Evolutionary conservation across 805 yeast species (phyloP), one percentile per base, ranked within the genome.

Genomic region (Ogataea philodendri): DNA sequence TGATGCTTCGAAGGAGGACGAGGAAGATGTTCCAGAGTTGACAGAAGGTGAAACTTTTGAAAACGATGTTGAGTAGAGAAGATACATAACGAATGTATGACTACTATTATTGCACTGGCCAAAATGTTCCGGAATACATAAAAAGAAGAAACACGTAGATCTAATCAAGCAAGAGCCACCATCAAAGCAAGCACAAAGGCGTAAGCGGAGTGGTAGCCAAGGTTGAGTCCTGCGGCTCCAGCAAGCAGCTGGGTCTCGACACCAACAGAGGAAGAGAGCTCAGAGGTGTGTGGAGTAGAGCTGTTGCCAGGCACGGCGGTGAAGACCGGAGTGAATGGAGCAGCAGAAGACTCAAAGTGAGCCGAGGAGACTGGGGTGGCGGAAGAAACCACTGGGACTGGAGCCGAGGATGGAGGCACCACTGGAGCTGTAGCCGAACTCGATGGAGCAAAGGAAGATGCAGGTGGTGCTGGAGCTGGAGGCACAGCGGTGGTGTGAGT

Each of bases 21-120:
- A 74, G 46, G 84, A 76, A 57, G 83, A 78, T 49, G 78, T 81
- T 51, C 86, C 86, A 47, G 84, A 78, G 54, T 75, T 90, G 60
- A 86, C 86, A 51, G 93, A 83, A 61, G 95, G 90, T 59, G 94
- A 85, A 74, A 85, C 76, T 65, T 83, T 83, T 59, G 90, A 83
- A 65, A 83, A 72, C 52, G 70, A 65, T 47, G 61, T 59, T 28
- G 64, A 59, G 46, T 53, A 55, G 41, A 37, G 27, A 8, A 24
- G 30, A 25, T 39, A 33, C 41, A 35, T 41, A 38, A 41, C 30
- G 39, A 42, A 28, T 28, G 37, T 38, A 38, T 32, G 42, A 33
- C 26, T 32, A 29, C 32, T 33, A 32, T 33, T 28, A 17, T 26
- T 28, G 28, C 28, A 18, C 25, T 22, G 39, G 39, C 33, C 32